A percentile compares a stretch with the other conserved stretches of the same genome.
These are phyloP conservation scores for Hericium coralloides DNA, from an alignment of 768 basidiomycete genomes.

Conservation along the genomic window DNA sequence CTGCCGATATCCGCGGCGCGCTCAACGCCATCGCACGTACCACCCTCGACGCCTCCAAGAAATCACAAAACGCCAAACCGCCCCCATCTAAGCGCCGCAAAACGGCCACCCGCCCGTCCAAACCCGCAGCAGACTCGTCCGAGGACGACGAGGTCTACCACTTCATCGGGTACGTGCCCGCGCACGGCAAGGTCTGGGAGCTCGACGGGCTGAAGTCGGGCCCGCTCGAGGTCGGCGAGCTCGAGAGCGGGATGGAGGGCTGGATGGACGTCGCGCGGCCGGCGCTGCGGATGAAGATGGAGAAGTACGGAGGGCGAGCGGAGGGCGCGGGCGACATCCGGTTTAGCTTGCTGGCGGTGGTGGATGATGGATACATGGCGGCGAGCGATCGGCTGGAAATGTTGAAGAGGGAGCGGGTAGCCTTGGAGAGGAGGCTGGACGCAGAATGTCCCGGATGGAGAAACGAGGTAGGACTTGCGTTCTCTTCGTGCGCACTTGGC, in stretches of 20 bases:
- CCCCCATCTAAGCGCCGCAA: constrained; percentile 29
- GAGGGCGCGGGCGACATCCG: constrained; percentile 35
- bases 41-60: constrained; percentile 35
- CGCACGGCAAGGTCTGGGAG: constrained; percentile 61
- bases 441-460: constrained; percentile 26
- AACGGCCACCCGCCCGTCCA: constrained; percentile 12
- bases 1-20: constrained; percentile 49
- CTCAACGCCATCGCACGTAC: constrained; percentile 35
- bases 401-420: constrained; percentile 36
- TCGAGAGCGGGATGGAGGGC: constrained; percentile 18
- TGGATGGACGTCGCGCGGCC: constrained; percentile 62
- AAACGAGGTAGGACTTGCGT: constrained; percentile 22
- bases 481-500: not conserved
- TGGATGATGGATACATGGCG: constrained; percentile 38
- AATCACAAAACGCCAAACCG: constrained; percentile 22
- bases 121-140: constrained; percentile 12
- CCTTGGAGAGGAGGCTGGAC: constrained; percentile 37
- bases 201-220: constrained; percentile 56
- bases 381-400: constrained; percentile 46
- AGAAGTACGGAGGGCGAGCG: constrained; percentile 40
- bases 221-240: constrained; percentile 54
- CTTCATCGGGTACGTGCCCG: constrained; percentile 59
- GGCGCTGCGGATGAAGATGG: constrained; percentile 52
- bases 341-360: constrained; percentile 54
- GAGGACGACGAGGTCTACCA: constrained; percentile 43